These are phyloP conservation scores for Acanthamoeba castellanii DNA, from an alignment of 208 protist genomes.

Conservation along the genomic window DNA sequence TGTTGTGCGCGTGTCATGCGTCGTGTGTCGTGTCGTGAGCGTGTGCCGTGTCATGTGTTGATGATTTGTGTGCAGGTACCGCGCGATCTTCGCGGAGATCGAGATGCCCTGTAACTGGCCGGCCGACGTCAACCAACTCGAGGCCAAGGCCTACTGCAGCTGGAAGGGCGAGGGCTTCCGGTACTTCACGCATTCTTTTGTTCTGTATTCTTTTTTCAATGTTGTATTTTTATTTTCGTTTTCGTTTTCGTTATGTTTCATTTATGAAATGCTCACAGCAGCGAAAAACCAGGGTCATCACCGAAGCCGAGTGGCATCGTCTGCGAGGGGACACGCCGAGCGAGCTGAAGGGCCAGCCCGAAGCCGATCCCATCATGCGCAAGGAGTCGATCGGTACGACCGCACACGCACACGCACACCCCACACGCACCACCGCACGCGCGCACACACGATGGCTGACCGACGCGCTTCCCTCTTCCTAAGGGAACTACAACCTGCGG, in stretches of 20 bases:
- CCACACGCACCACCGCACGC: too few species aligned
- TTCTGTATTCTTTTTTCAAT: too few species aligned
- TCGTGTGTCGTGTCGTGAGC: too few species aligned
- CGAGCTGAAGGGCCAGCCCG: constrained; percentile 92
- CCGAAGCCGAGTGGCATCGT: constrained; percentile 60
- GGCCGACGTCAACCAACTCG: constrained; percentile 96
- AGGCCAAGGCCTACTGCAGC: constrained; percentile 95
- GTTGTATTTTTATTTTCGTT: too few species aligned
- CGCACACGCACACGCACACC: too few species aligned
- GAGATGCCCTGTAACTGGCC: constrained; percentile 96
- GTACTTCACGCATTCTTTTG: too few species aligned
- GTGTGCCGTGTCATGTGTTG: too few species aligned
- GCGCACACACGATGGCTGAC: too few species aligned
- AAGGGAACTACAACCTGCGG: constrained; percentile 26
- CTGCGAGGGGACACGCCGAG: constrained; percentile 92
- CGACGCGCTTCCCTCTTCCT: too few species aligned
- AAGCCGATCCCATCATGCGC: constrained; percentile 88
- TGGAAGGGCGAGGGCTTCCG: constrained; percentile 87
- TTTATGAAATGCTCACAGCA: background rate
- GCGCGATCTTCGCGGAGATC: constrained; percentile 22
- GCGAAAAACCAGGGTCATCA: background rate
- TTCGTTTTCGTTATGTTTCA: background rate
- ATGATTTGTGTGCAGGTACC: too few species aligned
- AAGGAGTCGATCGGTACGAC: constrained; percentile 17
- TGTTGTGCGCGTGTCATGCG: too few species aligned